Conservation (phyloP, 805 yeast species). For the Starmerella apicola region DNA sequence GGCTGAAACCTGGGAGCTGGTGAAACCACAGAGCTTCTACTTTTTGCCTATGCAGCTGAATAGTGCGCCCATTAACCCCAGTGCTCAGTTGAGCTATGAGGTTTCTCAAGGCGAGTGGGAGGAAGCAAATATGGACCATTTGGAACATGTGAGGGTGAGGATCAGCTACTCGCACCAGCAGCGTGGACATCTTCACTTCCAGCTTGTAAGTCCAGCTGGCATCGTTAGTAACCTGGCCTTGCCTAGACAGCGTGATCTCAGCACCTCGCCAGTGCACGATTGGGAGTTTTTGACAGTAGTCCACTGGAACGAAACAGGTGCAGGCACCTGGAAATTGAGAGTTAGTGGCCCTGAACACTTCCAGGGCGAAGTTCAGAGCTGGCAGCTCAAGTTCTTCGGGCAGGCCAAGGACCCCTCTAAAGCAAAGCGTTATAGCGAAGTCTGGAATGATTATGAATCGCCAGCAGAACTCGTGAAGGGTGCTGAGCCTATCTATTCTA, state of each 20-base stretch:
- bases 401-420: conserved; percentile 53
- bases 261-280: conserved; percentile 46
- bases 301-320: conserved; percentile 82
- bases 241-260: conserved; percentile 46
- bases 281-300: conserved; percentile 98
- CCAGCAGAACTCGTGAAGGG: conserved; percentile 9
- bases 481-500: neutral
- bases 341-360: conserved; percentile 36
- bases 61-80: conserved; percentile 4
- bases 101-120: conserved; percentile 40
- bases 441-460: conserved; percentile 20
- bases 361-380: conserved; percentile 37
- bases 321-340: conserved; percentile 70
- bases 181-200: conserved; percentile 60
- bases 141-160: conserved; percentile 80
- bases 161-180: conserved; percentile 52
- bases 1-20: conserved; percentile 67
- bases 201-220: conserved; percentile 64
- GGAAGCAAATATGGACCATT: conserved; percentile 46
- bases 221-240: conserved; percentile 62
- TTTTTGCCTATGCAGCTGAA: conserved; percentile 28
- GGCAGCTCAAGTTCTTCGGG: conserved; percentile 79
- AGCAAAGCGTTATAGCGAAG: conserved; percentile 38
- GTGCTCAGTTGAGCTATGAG: conserved; percentile 8
- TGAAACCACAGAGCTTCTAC: conserved; percentile 86